A percentile compares a stretch with the other conserved stretches of the same genome.
Conservation (phyloP, 768 basidiomycete genomes). For the Termitomyces sp. region DNA sequence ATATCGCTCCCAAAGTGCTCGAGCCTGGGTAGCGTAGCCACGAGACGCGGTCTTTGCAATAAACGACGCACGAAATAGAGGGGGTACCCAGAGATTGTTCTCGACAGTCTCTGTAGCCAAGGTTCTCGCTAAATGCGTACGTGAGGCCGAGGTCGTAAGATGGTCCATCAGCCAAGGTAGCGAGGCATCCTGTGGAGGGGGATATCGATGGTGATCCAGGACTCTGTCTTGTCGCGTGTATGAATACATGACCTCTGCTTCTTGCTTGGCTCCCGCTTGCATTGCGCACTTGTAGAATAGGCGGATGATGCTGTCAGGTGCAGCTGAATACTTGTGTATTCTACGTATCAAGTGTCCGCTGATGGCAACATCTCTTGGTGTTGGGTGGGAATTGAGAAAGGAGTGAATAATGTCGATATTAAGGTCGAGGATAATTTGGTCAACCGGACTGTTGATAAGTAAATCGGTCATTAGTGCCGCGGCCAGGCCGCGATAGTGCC, state of each 20-base stretch:
- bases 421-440: slow-evolving; percentile 28
- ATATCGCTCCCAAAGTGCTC: slow-evolving; percentile 57
- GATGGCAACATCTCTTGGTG: slow-evolving; percentile 29
- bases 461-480: slow-evolving; percentile 31
- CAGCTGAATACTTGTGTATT: slow-evolving; percentile 30
- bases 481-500: slow-evolving; percentile 48
- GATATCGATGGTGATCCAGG: slow-evolving; percentile 35
- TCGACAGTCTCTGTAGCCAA: slow-evolving; percentile 49
- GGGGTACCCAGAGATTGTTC: slow-evolving; percentile 35
- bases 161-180: slow-evolving; percentile 53
- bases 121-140: slow-evolving; percentile 42
- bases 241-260: slow-evolving; percentile 44
- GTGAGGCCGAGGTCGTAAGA: slow-evolving; percentile 33
- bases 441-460: slow-evolving; percentile 16
- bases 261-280: slow-evolving; percentile 21
- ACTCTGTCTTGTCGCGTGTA: slow-evolving; percentile 36
- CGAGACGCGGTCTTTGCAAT: slow-evolving; percentile 41
- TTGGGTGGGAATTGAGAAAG: slow-evolving; percentile 32
- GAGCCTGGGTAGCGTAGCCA: slow-evolving; percentile 46
- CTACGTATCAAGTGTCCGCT: slow-evolving; percentile 39
- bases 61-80: slow-evolving; percentile 43
- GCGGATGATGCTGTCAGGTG: slow-evolving; percentile 42
- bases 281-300: slow-evolving; percentile 43
- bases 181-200: slow-evolving; percentile 43
- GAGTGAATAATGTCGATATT: slow-evolving; percentile 41